These are phyloP conservation scores for Vigna nakashimae DNA, from an alignment of 306 rosid genomes.

Conservation along the genomic window DNA sequence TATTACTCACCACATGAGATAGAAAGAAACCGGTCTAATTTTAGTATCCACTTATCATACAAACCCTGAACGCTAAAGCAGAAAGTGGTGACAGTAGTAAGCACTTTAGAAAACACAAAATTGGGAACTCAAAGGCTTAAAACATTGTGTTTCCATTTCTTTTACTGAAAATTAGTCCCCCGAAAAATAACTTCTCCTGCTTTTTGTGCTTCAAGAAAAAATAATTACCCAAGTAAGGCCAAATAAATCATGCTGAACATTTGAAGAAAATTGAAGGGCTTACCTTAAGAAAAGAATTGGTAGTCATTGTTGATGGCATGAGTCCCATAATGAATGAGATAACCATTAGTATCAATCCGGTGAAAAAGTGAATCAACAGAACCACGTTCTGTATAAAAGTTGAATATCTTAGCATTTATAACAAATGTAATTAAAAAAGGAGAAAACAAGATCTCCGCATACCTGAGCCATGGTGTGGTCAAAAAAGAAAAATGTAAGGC, in stretches of 20 bases:
- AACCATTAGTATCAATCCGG: slow-evolving; percentile 90
- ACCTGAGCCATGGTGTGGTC: slow-evolving; percentile 98
- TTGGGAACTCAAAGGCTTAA: not conserved
- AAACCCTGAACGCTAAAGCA: slow-evolving; percentile 8
- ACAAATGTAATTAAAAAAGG: slow-evolving; percentile 33
- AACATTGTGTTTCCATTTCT: not conserved
- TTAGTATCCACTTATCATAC: slow-evolving; percentile 9
- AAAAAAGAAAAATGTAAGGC: slow-evolving; percentile 91
- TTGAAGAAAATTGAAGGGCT: slow-evolving; percentile 20
- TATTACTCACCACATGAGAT: slow-evolving; percentile 5
- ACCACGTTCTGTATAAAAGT: slow-evolving; percentile 78
- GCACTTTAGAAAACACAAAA: slow-evolving; percentile 20
- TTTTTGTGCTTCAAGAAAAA: not conserved
- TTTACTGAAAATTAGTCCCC: slow-evolving; percentile 16
- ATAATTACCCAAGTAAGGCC: not conserved
- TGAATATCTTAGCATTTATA: slow-evolving; percentile 42
- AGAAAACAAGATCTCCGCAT: slow-evolving; percentile 35
- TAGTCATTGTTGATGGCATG: slow-evolving; percentile 65
- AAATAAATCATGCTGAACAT: slow-evolving; percentile 17
- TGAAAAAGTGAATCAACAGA: slow-evolving; percentile 85
- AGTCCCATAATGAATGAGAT: slow-evolving; percentile 96
- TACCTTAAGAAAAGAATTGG: slow-evolving; percentile 95
- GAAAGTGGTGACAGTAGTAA: slow-evolving; percentile 7
- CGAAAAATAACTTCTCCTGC: not conserved
- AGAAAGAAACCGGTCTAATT: slow-evolving; percentile 13